phyloP scores from a whole-genome alignment of 768 basidiomycete species.

The Auricularia sp. region DNA sequence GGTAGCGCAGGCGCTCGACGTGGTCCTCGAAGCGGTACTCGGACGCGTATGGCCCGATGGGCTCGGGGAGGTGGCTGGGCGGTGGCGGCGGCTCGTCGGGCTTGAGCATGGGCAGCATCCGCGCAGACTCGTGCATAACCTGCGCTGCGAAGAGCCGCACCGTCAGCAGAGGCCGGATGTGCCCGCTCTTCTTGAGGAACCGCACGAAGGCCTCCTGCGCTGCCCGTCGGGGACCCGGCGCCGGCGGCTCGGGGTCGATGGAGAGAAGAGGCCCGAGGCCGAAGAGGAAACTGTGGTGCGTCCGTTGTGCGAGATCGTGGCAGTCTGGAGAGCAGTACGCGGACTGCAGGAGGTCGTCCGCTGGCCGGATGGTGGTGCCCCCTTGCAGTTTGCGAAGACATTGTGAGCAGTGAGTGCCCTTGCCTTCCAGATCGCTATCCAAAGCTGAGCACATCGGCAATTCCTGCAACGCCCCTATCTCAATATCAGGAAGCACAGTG shows the following conservation, averaged over 20 bases:
- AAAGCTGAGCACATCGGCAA: slow-evolving; percentile 60
- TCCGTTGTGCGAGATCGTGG: slow-evolving; percentile 40
- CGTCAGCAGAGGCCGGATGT: slow-evolving; percentile 43
- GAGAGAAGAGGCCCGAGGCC: slow-evolving; percentile 55
- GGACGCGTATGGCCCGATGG: neutral
- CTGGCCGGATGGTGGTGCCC: slow-evolving; percentile 33
- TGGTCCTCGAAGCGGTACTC: slow-evolving; percentile 67
- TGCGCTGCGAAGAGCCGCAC: slow-evolving; percentile 67
- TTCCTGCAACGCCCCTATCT: slow-evolving; percentile 40
- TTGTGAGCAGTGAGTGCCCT: slow-evolving; percentile 61
- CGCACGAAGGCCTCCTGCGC: slow-evolving; percentile 54
- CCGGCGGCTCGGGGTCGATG: slow-evolving; percentile 18
- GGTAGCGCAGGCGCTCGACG: slow-evolving; percentile 60
- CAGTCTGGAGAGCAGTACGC: slow-evolving; percentile 70
- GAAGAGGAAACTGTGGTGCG: slow-evolving; percentile 65
- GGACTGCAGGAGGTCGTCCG: slow-evolving; percentile 44
- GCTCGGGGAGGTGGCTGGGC: neutral
- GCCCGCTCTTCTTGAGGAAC: slow-evolving; percentile 41
- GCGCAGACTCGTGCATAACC: slow-evolving; percentile 52
- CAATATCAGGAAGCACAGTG: no score
- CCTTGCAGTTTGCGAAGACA: slow-evolving; percentile 52
- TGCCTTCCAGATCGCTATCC: slow-evolving; percentile 59
- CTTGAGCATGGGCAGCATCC: slow-evolving; percentile 30
- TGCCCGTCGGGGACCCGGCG: slow-evolving; percentile 33
- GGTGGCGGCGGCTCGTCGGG: neutral